phyloP scores from a whole-genome alignment of 331 rosid species.

The Arachis monticola region DNA sequence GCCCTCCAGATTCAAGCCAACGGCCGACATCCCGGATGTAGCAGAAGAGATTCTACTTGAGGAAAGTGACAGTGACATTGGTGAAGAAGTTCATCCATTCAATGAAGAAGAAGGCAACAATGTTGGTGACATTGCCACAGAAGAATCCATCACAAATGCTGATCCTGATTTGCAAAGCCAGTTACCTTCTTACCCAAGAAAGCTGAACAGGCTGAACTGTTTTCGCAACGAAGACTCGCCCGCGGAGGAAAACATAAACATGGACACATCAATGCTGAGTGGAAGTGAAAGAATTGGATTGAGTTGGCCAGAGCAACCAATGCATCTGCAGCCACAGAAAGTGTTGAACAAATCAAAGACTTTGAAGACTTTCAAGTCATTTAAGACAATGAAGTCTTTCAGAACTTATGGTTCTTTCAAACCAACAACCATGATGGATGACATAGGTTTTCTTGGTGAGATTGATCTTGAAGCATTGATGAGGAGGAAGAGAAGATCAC shows the following conservation, averaged over 20 bases:
- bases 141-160: conserved; percentile 34
- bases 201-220: conserved; percentile 68
- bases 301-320: conserved; percentile 89
- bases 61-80: conserved; percentile 77
- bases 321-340: conserved; percentile 57
- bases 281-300: conserved; percentile 81
- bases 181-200: conserved; percentile 54
- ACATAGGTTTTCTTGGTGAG: conserved; percentile 58
- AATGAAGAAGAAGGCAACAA: conserved; percentile 40
- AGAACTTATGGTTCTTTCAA: conserved; percentile 57
- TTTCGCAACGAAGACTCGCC: conserved; percentile 46
- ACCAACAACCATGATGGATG: conserved; percentile 49
- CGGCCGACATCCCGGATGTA: conserved; percentile 57
- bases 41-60: conserved; percentile 73
- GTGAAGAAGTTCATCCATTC: conserved; percentile 76
- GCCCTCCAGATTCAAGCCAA: conserved; percentile 81
- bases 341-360: conserved; percentile 61
- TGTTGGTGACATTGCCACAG: conserved; percentile 27
- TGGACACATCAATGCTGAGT: conserved; percentile 61
- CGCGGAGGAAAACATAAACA: neutral
- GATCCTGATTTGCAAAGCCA: conserved; percentile 49
- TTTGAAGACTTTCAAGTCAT: conserved; percentile 57
- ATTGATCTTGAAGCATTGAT: conserved; percentile 82
- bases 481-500: conserved; percentile 72
- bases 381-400: conserved; percentile 63